Percentiles rank a stretch among this genome's conserved stretches.
phyloP scores from a whole-genome alignment of 306 rosid species.

The Rubus idaeus region DNA sequence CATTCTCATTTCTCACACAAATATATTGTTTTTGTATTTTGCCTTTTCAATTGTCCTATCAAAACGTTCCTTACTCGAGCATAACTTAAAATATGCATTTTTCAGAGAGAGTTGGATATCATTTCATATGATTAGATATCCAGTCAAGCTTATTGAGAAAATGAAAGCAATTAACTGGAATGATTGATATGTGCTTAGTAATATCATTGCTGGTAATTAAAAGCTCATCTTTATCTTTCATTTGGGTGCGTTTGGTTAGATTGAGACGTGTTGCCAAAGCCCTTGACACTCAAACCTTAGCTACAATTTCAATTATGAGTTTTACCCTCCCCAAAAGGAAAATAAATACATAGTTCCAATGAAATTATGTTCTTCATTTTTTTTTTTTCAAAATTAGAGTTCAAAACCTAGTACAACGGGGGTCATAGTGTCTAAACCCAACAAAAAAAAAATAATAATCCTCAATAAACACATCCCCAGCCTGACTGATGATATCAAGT shows the following conservation, averaged over 20 bases:
- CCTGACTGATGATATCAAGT: not conserved
- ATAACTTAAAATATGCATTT: constrained; percentile 38
- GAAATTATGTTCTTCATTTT: not conserved
- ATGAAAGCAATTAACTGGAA: constrained; percentile 30
- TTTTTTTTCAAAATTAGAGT: no score
- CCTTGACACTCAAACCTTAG: constrained; percentile 20
- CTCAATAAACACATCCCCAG: no score
- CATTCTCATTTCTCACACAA: constrained; percentile 3
- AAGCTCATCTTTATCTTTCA: constrained; percentile 38
- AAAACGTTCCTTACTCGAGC: constrained; percentile 31
- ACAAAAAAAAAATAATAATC: no score
- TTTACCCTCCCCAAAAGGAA: not conserved
- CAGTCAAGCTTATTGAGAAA: constrained; percentile 32
- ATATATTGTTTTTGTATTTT: not conserved
- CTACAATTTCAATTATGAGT: constrained; percentile 19
- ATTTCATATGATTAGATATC: constrained; percentile 34
- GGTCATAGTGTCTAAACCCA: no score
- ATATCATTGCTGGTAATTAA: constrained; percentile 34
- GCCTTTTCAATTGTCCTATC: not conserved
- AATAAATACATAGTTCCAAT: not conserved
- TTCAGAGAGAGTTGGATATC: constrained; percentile 14
- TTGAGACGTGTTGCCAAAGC: constrained; percentile 67
- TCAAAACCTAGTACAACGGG: not conserved
- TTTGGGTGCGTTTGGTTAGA: constrained; percentile 45
- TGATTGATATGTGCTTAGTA: constrained; percentile 28